Evolutionary conservation across 352 stramenopile genomes (phyloP), one percentile per base, ranked within the genome.

Genomic region (Pythium rishiriense): DNA sequence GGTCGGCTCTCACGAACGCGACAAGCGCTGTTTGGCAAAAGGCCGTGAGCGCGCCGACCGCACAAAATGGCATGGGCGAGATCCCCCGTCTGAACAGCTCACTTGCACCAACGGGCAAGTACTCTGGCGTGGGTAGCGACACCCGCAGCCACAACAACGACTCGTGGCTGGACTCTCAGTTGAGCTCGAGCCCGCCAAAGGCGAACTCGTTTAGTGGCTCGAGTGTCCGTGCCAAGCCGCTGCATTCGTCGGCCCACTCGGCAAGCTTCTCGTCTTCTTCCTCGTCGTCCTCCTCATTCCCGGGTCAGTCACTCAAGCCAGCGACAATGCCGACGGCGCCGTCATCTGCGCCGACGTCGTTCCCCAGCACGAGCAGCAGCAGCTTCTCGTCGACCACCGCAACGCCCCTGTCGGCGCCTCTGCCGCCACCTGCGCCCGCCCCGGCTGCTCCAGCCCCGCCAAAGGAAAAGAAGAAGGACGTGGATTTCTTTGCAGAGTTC

Each of bases 401-500:
- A 66, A 66, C 75, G 41, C 49, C 55, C n/a, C 37, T 47, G 9
- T 43, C 45, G 9, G n/a, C 45, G 26, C 50, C 50, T 15, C 28
- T 53, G 25, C 19, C 63, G 63, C 60, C 78, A 35, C 29, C 56
- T 43, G 53, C 8, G 58, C 68, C 52, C 12, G 24, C 65, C 29
- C 42, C 70, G 19, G 57, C 69, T 25, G 41, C 69, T 12, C 53
- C 66, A 7, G 48, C 55, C 6, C 68, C 76, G 24, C 74, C 73
- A 22, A 74, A 75, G 24, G 70, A 74, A 39, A 73, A 78, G 49
- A 90, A 91, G 79, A 93, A 93, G 64, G 79, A 93, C 51, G 84
- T 93, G 22, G 84, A 93, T 62, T 93, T 93, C 64, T 93, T 93
- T 52, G 81, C 80, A 12, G 84, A 93, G 69, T 93, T 91, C 58